A percentile compares a stretch with the other conserved stretches of the same genome.
Conservation (phyloP, 176 grass and related monocot genomes). For the Raddia guianensis region DNA sequence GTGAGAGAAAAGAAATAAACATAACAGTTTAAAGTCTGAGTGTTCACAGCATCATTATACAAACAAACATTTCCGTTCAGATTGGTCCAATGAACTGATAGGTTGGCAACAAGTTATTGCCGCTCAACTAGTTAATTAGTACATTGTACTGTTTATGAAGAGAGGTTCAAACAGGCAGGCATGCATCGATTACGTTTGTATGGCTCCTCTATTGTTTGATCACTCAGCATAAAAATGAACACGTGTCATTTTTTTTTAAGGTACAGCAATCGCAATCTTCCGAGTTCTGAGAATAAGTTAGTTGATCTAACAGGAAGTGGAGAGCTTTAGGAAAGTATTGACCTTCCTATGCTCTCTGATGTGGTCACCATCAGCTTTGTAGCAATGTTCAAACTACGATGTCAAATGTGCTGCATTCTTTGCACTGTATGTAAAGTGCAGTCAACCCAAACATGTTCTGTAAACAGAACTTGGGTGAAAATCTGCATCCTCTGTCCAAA, state of each 20-base stretch:
- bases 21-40: not conserved
- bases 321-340: not conserved
- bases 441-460: conserved; percentile 73
- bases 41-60: conserved; percentile 7
- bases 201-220: not conserved
- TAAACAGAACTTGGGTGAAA: conserved; percentile 72
- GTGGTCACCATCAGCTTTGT: not conserved
- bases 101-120: conserved; percentile 29
- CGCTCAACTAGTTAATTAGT: conserved; percentile 1
- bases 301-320: conserved; percentile 23
- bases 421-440: conserved; percentile 82
- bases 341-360: not conserved
- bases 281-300: conserved; percentile 17
- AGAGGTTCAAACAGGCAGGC: not conserved
- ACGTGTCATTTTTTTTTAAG: not conserved
- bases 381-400: conserved; percentile 61
- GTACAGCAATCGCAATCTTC: not conserved
- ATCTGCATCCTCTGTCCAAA: conserved; percentile 88
- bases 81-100: not conserved
- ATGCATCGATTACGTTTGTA: not conserved
- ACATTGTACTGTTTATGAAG: not conserved
- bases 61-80: not conserved
- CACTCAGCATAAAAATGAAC: not conserved
- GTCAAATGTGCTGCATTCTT: conserved; percentile 74
- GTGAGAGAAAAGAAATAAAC: conserved; percentile 9